Evolutionary conservation across 106 monocot species (phyloP).

Genomic region (Dioscorea zingiberensis): DNA sequence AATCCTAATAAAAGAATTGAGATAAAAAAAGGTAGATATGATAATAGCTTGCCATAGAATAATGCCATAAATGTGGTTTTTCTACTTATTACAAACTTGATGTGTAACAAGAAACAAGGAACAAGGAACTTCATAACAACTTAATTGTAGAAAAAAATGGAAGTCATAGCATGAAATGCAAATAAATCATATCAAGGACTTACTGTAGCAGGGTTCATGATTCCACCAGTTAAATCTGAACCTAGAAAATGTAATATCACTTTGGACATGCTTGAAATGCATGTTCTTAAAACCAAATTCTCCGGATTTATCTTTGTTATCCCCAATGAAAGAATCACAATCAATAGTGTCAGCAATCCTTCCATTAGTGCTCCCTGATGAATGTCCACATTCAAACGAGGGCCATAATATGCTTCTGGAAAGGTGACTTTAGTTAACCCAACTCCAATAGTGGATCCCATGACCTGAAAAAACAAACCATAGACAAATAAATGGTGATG

Average conservation of each 20-base stretch:
- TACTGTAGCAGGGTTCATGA: slow-evolving; percentile 75
- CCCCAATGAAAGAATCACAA: slow-evolving; percentile 34
- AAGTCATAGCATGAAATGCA: too few relatives aligned
- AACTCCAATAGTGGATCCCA: slow-evolving; percentile 54
- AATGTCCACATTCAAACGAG: slow-evolving; percentile 58
- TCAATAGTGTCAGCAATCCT: slow-evolving; percentile 41
- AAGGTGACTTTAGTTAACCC: slow-evolving; percentile 31
- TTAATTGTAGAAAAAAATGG: background rate
- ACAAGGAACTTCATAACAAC: background rate
- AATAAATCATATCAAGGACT: slow-evolving; percentile 9
- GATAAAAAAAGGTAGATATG: background rate
- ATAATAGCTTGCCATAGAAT: background rate
- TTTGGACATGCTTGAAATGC: slow-evolving; percentile 61
- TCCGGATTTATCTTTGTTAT: slow-evolving; percentile 36
- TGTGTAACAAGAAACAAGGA: background rate
- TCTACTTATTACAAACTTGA: background rate
- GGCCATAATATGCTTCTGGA: slow-evolving; percentile 44
- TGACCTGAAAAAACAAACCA: slow-evolving; percentile 33
- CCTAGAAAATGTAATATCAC: slow-evolving; percentile 45
- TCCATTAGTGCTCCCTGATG: slow-evolving; percentile 54
- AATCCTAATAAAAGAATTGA: too few relatives aligned
- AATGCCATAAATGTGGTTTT: background rate
- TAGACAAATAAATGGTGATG: background rate
- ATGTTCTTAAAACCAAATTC: slow-evolving; percentile 44
- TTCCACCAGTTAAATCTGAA: slow-evolving; percentile 64